Evolutionary conservation across 1,139 yeast species (phyloP).

Genomic region (Lodderomyces metapsilosis): DNA sequence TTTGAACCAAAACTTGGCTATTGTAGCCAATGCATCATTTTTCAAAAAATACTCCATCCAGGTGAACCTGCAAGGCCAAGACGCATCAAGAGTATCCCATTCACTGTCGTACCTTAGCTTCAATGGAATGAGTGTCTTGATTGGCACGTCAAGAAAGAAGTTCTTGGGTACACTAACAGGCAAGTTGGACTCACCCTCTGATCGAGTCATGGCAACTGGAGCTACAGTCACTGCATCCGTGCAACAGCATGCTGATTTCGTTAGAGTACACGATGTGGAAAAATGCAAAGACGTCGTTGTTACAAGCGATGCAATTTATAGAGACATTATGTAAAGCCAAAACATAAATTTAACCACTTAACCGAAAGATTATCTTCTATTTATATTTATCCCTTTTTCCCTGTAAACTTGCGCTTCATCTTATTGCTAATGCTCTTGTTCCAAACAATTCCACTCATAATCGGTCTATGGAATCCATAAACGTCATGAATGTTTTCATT

Average conservation of each 20-base stretch:
- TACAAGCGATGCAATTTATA: constrained; percentile 79
- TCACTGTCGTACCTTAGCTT: constrained; percentile 38
- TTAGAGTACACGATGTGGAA: constrained; percentile 84
- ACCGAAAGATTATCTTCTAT: no score
- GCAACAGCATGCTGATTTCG: constrained; percentile 73
- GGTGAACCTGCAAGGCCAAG: constrained; percentile 16
- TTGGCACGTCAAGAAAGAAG: constrained; percentile 87
- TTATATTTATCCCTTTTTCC: constrained; percentile 3
- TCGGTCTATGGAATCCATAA: constrained; percentile 50
- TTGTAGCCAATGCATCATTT: constrained; percentile 58
- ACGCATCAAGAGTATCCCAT: constrained; percentile 11
- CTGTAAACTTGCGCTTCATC: constrained; percentile 42
- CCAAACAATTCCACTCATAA: constrained; percentile 59
- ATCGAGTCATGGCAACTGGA: constrained; percentile 74
- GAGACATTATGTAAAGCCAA: constrained; percentile 19
- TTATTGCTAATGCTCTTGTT: constrained; percentile 52
- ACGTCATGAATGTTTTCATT: constrained; percentile 41
- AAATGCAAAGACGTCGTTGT: constrained; percentile 62
- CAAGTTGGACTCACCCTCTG: constrained; percentile 43
- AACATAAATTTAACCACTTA: no score
- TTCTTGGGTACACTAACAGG: constrained; percentile 73
- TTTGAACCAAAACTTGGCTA: constrained; percentile 60
- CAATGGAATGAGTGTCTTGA: constrained; percentile 60
- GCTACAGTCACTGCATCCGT: constrained; percentile 76
- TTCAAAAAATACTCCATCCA: constrained; percentile 51